Evolutionary conservation across 1,284 basidiomycete species (phyloP), one percentile per base, ranked within the genome.

Genomic region (Papiliotrema nemorosa): DNA sequence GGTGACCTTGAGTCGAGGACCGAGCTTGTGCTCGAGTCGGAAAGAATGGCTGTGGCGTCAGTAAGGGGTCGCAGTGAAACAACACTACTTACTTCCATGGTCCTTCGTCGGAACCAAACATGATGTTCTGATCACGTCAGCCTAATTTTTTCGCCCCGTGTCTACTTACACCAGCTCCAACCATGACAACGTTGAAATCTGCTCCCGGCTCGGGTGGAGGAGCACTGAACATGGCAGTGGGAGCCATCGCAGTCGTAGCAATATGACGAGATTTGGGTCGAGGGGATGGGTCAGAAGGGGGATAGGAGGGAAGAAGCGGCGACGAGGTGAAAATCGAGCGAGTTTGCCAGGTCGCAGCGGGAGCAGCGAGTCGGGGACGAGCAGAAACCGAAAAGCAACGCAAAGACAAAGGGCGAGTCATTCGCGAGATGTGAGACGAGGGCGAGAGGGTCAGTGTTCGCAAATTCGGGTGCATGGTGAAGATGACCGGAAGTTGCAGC

Each of bases 21-120:
- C 94, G 54, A 98, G 87, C 79, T 98, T 97, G 78, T 93, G 73
- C 79, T 93, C 90, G 63, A 94, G 84, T 69, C 91, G 88, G 83
- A 93, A 90, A 44, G 90, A 93, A 75, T 94, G 90, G 76, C 93
- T 92, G 87, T 86, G 24, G 31, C n/a, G 37, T 12, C 36, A 27
- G 10, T 16, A 25, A 26, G 31, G 14, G 16, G 40, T 35, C 13
- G 25, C 20, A 16, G 16, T 21, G 18, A 12, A 3, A 16, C 1
- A 18, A 2, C 13, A 39, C 21, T 12, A 58, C 62, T 61, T 47
- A 64, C 65, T 74, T 70, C 67, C 72, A 74, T 27, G 72, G 72
- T 45, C 88, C 88, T 69, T 90, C 87, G 49, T 84, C 82, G 37
- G 86, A 90, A 52, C 89, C 90, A 67, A 91, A 92, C 88, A 92